phyloP scores from a whole-genome alignment of 768 basidiomycete genomes.

The Cyclocybe aegerita region DNA sequence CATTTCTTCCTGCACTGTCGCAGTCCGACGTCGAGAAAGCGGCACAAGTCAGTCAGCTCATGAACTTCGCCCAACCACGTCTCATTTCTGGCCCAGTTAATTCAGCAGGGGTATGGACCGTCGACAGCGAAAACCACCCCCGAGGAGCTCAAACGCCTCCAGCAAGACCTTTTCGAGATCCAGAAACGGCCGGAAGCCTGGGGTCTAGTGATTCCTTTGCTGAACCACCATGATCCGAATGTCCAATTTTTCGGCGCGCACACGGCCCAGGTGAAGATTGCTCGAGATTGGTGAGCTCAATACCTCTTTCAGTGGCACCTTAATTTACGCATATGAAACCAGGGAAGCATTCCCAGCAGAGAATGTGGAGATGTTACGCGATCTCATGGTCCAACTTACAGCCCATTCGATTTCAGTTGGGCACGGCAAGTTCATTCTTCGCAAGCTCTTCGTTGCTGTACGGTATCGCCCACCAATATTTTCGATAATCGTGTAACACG shows the following conservation, averaged over 20 bases:
- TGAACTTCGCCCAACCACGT: slow-evolving; percentile 21
- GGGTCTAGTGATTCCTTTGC: slow-evolving; percentile 79
- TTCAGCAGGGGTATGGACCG: slow-evolving; percentile 66
- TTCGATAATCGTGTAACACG: slow-evolving; percentile 3
- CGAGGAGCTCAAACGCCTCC: slow-evolving; percentile 60
- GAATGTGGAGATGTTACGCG: slow-evolving; percentile 55
- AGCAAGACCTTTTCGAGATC: slow-evolving; percentile 73
- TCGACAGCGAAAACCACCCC: slow-evolving; percentile 44
- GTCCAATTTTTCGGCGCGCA: slow-evolving; percentile 96
- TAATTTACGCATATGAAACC: slow-evolving; percentile 4
- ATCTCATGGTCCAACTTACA: slow-evolving; percentile 70
- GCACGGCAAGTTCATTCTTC: slow-evolving; percentile 68
- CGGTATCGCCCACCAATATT: slow-evolving; percentile 23
- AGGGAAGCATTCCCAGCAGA: slow-evolving; percentile 79
- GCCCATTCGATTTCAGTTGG: slow-evolving; percentile 60
- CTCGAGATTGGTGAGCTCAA: slow-evolving; percentile 77
- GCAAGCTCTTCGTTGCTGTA: slow-evolving; percentile 88
- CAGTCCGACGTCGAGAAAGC: slow-evolving; percentile 57
- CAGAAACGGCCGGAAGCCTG: slow-evolving; percentile 79
- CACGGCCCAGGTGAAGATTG: slow-evolving; percentile 91
- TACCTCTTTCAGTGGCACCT: neutral
- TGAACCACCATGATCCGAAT: slow-evolving; percentile 70
- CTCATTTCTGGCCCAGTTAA: slow-evolving; percentile 47
- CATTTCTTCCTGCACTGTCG: slow-evolving; percentile 53
- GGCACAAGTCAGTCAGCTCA: slow-evolving; percentile 48